Base-by-base conservation (phyloP, 495 filamentous ascomycete species). In the Aspergillus sclerotioniger region DNA sequence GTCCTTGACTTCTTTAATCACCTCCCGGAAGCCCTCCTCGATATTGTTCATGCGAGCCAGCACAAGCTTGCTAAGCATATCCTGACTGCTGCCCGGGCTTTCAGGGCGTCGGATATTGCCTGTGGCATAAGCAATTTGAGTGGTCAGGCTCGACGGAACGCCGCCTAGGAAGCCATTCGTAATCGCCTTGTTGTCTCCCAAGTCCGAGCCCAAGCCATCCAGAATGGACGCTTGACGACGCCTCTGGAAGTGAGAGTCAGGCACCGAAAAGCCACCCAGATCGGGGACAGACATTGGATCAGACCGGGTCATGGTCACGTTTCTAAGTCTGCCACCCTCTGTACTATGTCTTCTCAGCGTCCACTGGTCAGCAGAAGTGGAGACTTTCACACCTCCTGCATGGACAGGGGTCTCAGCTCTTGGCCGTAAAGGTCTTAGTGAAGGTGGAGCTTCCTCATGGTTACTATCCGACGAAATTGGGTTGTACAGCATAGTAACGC, bases 11-110 rank as follows among this genome's bases (percentile, higher is more conserved):
- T 96, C 92, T 54, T 85, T 89, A 54, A 94, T 80, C 21, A 96
- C 84, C 55, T 95, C 90, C 1, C 86, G 82, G 66, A 98, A 89
- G 12, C 81, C 81, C 68, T 92, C 90, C 69, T 98, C 92, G 8
- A 98, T 82, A 31, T 87, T 88, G 61, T 91, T 92, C 88, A 98
- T 96, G 52, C 90, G 80, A 6, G 90, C 90, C n/a, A 96, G 76
- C 70, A 96, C 87, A n/a, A 96, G 74, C 49, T 89, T 83, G 60
- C 85, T 86, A 71, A 96, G 87, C 68, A 85, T 81, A 60, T 87
- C 84, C 61, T 90, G 84, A 9, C 82, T 83, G 20, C 78, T 76
- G 29, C 67, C 66, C 1, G 68, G 65, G 29, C 70, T 71, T 8
- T 68, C 69, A 8, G 52, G 19, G 50, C 76, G 75, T 41, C 64